These are phyloP conservation scores for Alternaria dauci DNA, from an alignment of 2,329 filamentous ascomycete species.

Conservation along the genomic window DNA sequence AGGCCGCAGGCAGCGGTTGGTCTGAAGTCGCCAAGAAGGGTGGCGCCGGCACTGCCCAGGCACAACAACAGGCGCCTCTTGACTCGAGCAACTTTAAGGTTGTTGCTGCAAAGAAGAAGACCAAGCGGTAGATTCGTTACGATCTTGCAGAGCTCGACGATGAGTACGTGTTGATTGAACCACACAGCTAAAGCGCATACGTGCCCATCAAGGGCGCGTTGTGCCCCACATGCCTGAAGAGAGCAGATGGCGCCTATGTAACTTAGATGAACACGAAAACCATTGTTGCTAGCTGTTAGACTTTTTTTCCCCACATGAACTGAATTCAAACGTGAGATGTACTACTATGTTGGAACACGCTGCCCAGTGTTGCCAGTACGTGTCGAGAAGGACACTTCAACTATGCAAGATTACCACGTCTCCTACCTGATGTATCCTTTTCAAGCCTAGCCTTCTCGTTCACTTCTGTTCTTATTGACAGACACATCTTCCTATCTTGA, in stretches of 20 bases:
- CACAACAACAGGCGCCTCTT: constrained; percentile 49
- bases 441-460: neutral
- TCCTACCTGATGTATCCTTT: neutral
- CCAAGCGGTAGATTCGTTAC: constrained; percentile 50
- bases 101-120: constrained; percentile 91
- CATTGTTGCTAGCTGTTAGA: neutral
- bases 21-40: constrained; percentile 98
- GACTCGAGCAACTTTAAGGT: constrained; percentile 81
- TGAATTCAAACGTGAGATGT: neutral
- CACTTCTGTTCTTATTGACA: neutral
- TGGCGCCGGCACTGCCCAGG: constrained; percentile 62
- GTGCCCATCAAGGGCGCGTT: too few relatives aligned
- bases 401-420: neutral
- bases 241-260: neutral
- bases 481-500: neutral
- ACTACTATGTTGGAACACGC: neutral
- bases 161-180: neutral
- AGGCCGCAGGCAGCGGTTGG: constrained; percentile 74
- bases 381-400: neutral
- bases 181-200: neutral
- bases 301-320: neutral
- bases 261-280: neutral
- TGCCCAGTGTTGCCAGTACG: neutral
- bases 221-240: neutral
- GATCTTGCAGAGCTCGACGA: neutral